Evolutionary conservation across 2,329 filamentous ascomycete genomes (phyloP).

Genomic region (Parafenestella ontariensis): DNA sequence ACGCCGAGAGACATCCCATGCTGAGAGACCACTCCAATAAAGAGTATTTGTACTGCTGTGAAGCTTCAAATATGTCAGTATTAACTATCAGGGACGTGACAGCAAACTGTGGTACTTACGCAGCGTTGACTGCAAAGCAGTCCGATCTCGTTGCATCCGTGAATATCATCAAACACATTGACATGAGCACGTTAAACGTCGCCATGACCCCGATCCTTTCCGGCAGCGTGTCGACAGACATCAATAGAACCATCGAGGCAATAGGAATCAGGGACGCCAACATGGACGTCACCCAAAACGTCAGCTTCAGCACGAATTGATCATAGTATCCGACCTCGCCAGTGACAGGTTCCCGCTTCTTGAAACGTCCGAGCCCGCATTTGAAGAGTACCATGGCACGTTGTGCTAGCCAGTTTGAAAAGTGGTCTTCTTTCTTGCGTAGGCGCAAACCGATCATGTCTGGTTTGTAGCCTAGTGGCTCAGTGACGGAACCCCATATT

Average conservation of each 20-base stretch:
- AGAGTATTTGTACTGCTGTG: too few relatives aligned
- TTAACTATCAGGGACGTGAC: too few relatives aligned
- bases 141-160: slow-evolving; percentile 17
- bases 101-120: too few relatives aligned
- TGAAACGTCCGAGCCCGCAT: slow-evolving; percentile 15
- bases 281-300: slow-evolving; percentile 18
- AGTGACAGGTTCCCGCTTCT: slow-evolving; percentile 9
- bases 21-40: too few relatives aligned
- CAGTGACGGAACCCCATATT: slow-evolving; percentile 8
- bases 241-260: slow-evolving; percentile 19
- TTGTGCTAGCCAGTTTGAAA: slow-evolving; percentile 10
- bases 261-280: slow-evolving; percentile 25
- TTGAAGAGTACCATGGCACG: neutral
- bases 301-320: neutral
- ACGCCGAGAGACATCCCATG: too few relatives aligned
- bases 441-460: slow-evolving; percentile 10
- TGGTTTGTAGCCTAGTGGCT: neutral
- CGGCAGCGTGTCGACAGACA: slow-evolving; percentile 6
- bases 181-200: slow-evolving; percentile 14
- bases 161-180: slow-evolving; percentile 10
- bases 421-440: slow-evolving; percentile 10
- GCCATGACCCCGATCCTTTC: slow-evolving; percentile 13
- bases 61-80: too few relatives aligned
- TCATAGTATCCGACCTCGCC: slow-evolving; percentile 15
- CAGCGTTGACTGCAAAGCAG: slow-evolving; percentile 16